Percentiles rank a stretch among this genome's conserved stretches.
These are phyloP conservation scores for Ashbya aceris DNA, from an alignment of 1,139 yeast species.

Conservation along the genomic window DNA sequence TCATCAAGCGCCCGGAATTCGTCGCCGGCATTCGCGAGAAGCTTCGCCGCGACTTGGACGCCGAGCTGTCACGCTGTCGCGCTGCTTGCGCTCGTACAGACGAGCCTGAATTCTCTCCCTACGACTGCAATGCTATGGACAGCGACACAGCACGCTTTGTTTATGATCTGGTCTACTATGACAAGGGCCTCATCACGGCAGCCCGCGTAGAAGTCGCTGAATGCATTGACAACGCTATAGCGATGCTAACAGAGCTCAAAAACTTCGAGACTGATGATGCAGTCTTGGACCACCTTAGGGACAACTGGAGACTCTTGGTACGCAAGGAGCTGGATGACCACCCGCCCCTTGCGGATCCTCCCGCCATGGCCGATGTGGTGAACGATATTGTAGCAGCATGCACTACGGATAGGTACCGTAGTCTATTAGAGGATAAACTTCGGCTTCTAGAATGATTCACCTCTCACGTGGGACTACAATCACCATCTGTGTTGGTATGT, in stretches of 20 bases:
- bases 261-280: neutral
- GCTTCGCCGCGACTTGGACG: constrained; percentile 7
- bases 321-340: neutral
- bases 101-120: neutral
- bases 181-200: constrained; percentile 6
- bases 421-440: neutral
- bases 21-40: constrained; percentile 5
- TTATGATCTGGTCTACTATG: constrained; percentile 5
- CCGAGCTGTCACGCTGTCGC: constrained; percentile 5
- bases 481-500: no score
- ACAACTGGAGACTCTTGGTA: no score
- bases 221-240: neutral
- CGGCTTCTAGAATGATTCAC: neutral
- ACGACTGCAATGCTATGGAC: neutral
- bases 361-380: neutral
- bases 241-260: constrained; percentile 1
- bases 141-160: constrained; percentile 1
- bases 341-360: neutral
- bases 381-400: neutral
- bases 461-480: no score
- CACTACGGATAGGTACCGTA: neutral
- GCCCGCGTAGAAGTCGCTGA: constrained; percentile 1
- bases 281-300: no score
- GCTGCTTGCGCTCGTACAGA: constrained; percentile 1
- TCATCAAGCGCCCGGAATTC: constrained; percentile 5